A percentile compares a stretch with the other conserved stretches of the same genome.
phyloP scores from a whole-genome alignment of 2,329 filamentous ascomycete species.

The Paecilomyces sp. region DNA sequence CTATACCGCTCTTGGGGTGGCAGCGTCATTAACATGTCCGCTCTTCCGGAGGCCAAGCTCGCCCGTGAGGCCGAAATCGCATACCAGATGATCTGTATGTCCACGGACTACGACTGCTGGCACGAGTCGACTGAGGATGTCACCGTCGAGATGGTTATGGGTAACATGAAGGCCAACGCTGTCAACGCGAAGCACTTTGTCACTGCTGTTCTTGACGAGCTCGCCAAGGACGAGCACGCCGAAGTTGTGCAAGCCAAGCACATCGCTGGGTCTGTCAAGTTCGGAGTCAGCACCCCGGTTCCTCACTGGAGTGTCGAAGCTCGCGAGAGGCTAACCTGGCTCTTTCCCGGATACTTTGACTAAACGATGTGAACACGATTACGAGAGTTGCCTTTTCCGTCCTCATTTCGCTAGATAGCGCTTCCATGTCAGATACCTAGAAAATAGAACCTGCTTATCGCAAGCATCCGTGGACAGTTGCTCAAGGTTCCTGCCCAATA shows the following conservation, averaged over 20 bases:
- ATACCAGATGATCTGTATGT: constrained; percentile 99
- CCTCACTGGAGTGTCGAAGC: constrained; percentile 67
- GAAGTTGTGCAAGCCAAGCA: constrained; percentile 76
- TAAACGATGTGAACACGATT: constrained; percentile 11
- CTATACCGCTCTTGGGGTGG: constrained; percentile 94
- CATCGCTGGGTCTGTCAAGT: constrained; percentile 66
- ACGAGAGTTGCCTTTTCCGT: background rate
- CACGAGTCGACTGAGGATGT: constrained; percentile 70
- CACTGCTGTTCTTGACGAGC: constrained; percentile 76
- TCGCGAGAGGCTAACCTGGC: constrained; percentile 70
- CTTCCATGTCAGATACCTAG: background rate
- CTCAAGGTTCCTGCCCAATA: background rate
- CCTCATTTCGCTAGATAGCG: background rate
- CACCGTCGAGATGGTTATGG: constrained; percentile 94
- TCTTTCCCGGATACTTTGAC: constrained; percentile 76
- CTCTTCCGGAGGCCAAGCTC: constrained; percentile 89
- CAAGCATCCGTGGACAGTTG: background rate
- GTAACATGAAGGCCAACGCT: constrained; percentile 88
- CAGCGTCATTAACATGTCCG: constrained; percentile 96
- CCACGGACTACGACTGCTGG: constrained; percentile 99
- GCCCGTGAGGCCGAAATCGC: constrained; percentile 92
- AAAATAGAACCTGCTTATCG: background rate
- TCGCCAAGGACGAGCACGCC: constrained; percentile 68
- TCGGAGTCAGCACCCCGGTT: constrained; percentile 78
- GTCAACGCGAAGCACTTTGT: constrained; percentile 81